A percentile compares a stretch with the other conserved stretches of the same genome.
Evolutionary conservation across 805 yeast species (phyloP).

Genomic region (Ogataea henricii): DNA sequence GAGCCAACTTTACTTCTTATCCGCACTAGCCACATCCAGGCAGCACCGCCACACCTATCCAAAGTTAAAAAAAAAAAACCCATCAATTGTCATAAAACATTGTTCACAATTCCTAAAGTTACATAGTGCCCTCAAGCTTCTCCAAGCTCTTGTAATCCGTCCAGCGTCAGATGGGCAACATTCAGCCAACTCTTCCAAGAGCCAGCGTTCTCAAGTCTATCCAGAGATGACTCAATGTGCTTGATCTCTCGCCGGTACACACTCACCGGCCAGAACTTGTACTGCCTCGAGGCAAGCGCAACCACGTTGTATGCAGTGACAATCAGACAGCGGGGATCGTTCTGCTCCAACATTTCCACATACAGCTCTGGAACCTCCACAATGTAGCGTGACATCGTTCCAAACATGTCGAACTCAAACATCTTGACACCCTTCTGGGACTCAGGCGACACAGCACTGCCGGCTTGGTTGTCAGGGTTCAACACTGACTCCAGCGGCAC

Average conservation of each 20-base stretch:
- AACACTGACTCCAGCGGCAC: constrained; percentile 21
- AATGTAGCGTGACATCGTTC: constrained; percentile 24
- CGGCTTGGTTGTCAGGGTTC: constrained; percentile 9
- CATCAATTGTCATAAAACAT: too few species aligned
- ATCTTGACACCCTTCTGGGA: neutral
- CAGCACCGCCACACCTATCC: neutral
- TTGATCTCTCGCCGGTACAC: constrained; percentile 18
- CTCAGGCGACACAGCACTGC: neutral
- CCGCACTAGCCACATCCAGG: constrained; percentile 8
- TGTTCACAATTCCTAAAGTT: too few species aligned
- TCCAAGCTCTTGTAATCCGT: constrained; percentile 7
- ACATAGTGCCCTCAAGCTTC: neutral
- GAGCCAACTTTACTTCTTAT: neutral
- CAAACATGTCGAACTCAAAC: constrained; percentile 27
- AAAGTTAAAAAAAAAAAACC: neutral
- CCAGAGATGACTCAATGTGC: constrained; percentile 15
- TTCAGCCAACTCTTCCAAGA: constrained; percentile 25
- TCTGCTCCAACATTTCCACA: constrained; percentile 18
- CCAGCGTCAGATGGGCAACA: constrained; percentile 17
- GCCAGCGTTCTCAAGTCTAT: constrained; percentile 11
- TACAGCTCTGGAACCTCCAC: constrained; percentile 25
- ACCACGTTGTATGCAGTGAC: constrained; percentile 22
- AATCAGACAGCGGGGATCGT: constrained; percentile 27
- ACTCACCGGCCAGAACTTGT: constrained; percentile 22
- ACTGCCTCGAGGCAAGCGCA: constrained; percentile 18